Evolutionary conservation across 768 basidiomycete genomes (phyloP), one percentile per base, ranked within the genome.

Genomic region (Nidularia pulvinata): DNA sequence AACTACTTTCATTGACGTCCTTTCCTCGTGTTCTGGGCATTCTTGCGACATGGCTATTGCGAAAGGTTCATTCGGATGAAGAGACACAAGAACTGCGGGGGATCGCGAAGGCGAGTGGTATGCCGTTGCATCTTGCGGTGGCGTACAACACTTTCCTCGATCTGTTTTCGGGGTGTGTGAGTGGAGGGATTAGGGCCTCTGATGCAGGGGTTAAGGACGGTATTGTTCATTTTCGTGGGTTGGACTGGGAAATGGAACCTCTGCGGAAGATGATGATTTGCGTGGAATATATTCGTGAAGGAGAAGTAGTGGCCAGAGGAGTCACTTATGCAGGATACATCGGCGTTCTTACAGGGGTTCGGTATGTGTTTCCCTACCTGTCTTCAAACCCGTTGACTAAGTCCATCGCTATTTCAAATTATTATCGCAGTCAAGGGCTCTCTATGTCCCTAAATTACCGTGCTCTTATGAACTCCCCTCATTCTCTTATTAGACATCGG

Each of bases 291-390:
- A 54, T 72, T 1, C 64, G 68, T 1, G 62, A 60, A 5, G 66
- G 70, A 2, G 54, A 57, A 32, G 65, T 70, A 32, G 61, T 72
- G 11, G 74, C 74, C 7, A 73, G 72, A 53, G 63, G 62, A 25
- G 65, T 75, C 6, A 73, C 74, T 1, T 75, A 75, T 51, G 74
- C 72, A 33, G 72, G 74, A 11, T 74, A 74, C 51, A 59, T 68
- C 32, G 74, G 74, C 7, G 62, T 68, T 1, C 56, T 75, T 32
- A 75, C 72, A 2, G 74, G 71, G 9, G 74, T 75, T 30, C 64
- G 70, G 70, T 69, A 50, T 19, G 57, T 30, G 25, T 30, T 30
- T 30, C 25, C 3, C 25, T 50, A 33, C 43, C 11, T 13, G 19
- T 19, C 13, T 45, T 36, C 14, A 33, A 46, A 37, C 36, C 39